Evolutionary conservation across 2,329 filamentous ascomycete genomes (phyloP).

Genomic region (Penicillium sclerotiorum): DNA sequence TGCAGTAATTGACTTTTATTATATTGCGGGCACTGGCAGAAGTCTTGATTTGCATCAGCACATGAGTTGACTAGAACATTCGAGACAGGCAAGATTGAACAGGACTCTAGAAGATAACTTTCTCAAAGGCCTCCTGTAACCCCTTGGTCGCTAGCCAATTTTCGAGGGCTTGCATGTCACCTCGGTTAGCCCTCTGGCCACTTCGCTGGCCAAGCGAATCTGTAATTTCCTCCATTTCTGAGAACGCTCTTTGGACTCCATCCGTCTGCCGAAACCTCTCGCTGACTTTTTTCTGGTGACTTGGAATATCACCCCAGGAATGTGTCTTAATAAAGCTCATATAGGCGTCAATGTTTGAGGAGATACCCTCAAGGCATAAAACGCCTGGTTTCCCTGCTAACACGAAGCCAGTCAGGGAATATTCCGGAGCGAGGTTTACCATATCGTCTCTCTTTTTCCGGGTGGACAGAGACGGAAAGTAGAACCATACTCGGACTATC

Average conservation of each 20-base stretch:
- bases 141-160: constrained; percentile 31
- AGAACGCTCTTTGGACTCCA: constrained; percentile 29
- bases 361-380: constrained; percentile 40
- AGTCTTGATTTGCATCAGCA: too few relatives aligned
- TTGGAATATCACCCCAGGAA: constrained; percentile 64
- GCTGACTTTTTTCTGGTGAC: constrained; percentile 65
- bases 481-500: constrained; percentile 62
- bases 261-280: constrained; percentile 54
- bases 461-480: constrained; percentile 64
- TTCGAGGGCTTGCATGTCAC: constrained; percentile 40
- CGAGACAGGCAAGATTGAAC: constrained; percentile 29
- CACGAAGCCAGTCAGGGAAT: constrained; percentile 61
- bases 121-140: constrained; percentile 34
- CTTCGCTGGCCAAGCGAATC: constrained; percentile 35
- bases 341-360: constrained; percentile 56
- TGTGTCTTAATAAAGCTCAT: constrained; percentile 67
- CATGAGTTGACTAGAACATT: too few relatives aligned
- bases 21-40: too few relatives aligned
- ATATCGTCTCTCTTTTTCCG: constrained; percentile 62
- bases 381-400: constrained; percentile 62
- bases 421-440: constrained; percentile 55
- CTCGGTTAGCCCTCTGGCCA: constrained; percentile 36
- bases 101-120: constrained; percentile 39
- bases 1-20: too few relatives aligned
- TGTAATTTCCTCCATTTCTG: constrained; percentile 38